Evolutionary conservation across 2,329 filamentous ascomycete genomes (phyloP).

Genomic region (Neonectria ditissima): DNA sequence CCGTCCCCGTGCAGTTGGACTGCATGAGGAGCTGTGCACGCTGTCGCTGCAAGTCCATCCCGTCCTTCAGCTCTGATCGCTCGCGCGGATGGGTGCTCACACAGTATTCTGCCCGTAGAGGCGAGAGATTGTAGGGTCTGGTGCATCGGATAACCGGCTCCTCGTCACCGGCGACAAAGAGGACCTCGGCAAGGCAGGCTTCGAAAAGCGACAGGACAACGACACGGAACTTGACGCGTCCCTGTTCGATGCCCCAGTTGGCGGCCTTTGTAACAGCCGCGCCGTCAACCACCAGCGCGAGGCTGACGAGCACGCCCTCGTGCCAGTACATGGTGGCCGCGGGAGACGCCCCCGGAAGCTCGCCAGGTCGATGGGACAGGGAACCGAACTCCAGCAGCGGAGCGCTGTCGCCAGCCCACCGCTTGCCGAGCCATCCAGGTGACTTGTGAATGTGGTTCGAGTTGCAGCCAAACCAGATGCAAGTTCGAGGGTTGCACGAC

Average conservation of each 20-base stretch:
- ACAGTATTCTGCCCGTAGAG: slow-evolving; percentile 26
- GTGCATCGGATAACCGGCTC: slow-evolving; percentile 27
- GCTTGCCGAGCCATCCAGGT: slow-evolving; percentile 3
- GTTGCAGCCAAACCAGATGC: too few species aligned
- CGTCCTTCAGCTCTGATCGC: slow-evolving; percentile 22
- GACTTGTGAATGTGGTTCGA: background rate
- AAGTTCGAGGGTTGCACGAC: background rate
- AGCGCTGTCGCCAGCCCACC: slow-evolving; percentile 5
- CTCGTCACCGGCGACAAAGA: background rate
- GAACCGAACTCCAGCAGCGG: slow-evolving; percentile 22
- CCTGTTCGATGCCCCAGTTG: slow-evolving; percentile 31
- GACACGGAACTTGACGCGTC: slow-evolving; percentile 33
- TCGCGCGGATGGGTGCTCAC: slow-evolving; percentile 30
- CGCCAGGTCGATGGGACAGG: slow-evolving; percentile 19
- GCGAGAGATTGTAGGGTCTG: slow-evolving; percentile 30
- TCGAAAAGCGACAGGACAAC: slow-evolving; percentile 37
- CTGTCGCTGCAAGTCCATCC: background rate
- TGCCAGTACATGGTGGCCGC: slow-evolving; percentile 31
- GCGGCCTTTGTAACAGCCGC: slow-evolving; percentile 30
- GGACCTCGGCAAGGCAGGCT: slow-evolving; percentile 37
- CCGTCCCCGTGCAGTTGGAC: slow-evolving; percentile 10
- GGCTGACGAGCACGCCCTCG: slow-evolving; percentile 26
- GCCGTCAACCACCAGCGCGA: slow-evolving; percentile 25
- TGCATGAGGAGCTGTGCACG: slow-evolving; percentile 12
- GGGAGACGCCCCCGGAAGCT: slow-evolving; percentile 20